phyloP scores from a whole-genome alignment of 768 basidiomycete species.

The Russula olivacea region DNA sequence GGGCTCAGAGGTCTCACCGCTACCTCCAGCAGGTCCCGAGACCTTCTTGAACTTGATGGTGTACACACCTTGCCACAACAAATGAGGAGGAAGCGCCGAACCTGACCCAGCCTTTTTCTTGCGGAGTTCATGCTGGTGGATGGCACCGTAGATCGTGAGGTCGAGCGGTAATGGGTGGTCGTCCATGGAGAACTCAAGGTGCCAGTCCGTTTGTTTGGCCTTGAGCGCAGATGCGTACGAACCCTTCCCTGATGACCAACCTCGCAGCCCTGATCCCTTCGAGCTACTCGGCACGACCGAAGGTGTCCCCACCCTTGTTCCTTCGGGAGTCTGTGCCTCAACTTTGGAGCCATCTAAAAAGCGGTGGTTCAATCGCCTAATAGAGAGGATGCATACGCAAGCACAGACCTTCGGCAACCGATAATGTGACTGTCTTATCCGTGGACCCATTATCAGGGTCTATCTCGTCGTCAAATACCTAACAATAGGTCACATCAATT shows the following conservation, averaged over 20 bases:
- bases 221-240: slow-evolving; percentile 96
- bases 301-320: slow-evolving; percentile 90
- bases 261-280: slow-evolving; percentile 32
- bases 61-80: slow-evolving; percentile 88
- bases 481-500: slow-evolving; percentile 5
- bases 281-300: slow-evolving; percentile 44
- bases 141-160: slow-evolving; percentile 92
- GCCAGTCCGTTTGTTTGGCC: slow-evolving; percentile 91
- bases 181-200: slow-evolving; percentile 93
- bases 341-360: slow-evolving; percentile 79
- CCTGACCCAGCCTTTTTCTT: slow-evolving; percentile 50
- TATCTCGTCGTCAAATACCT: slow-evolving; percentile 84
- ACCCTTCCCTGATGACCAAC: slow-evolving; percentile 38
- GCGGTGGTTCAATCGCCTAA: slow-evolving; percentile 11
- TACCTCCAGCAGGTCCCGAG: slow-evolving; percentile 55
- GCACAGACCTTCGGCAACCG: slow-evolving; percentile 63
- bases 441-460: slow-evolving; percentile 62
- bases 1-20: slow-evolving; percentile 41
- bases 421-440: slow-evolving; percentile 84
- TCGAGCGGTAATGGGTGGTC: slow-evolving; percentile 79
- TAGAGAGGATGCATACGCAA: neutral
- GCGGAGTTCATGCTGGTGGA: slow-evolving; percentile 84
- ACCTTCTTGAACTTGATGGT: slow-evolving; percentile 93
- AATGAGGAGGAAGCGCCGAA: slow-evolving; percentile 49
- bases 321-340: slow-evolving; percentile 95